phyloP scores from a whole-genome alignment of 495 filamentous ascomycete species.

The Penicillium roqueforti region DNA sequence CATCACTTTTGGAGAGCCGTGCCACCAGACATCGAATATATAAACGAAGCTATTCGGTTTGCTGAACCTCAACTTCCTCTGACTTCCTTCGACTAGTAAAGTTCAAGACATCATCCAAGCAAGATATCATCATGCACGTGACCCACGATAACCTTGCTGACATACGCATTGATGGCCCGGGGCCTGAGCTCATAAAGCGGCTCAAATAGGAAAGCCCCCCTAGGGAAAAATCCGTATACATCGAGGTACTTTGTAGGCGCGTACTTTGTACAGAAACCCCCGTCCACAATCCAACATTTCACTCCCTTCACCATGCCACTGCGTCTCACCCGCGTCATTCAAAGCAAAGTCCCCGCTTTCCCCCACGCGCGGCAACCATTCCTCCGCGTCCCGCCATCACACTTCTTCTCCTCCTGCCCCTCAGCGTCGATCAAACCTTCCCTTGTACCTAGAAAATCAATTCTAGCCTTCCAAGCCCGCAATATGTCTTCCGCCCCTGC shows the following conservation, averaged over 20 bases:
- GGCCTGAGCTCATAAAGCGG: not conserved
- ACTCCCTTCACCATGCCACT: not conserved
- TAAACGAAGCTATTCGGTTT: too few relatives aligned
- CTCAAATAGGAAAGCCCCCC: not conserved
- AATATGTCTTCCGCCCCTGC: conserved; percentile 35
- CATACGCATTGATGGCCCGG: not conserved
- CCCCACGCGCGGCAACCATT: conserved; percentile 22
- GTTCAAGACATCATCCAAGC: not conserved
- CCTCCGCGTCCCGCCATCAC: conserved; percentile 5
- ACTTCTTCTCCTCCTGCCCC: conserved; percentile 1
- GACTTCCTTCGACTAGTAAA: not conserved
- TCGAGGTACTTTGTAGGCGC: not conserved
- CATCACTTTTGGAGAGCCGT: too few relatives aligned
- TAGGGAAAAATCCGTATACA: not conserved
- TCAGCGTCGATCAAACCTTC: not conserved
- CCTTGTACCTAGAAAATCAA: not conserved
- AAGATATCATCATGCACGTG: not conserved
- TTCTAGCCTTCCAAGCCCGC: conserved; percentile 4
- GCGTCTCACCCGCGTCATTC: conserved; percentile 2
- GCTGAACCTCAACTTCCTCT: too few relatives aligned
- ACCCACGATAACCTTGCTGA: not conserved
- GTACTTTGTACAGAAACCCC: not conserved
- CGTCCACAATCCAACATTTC: not conserved
- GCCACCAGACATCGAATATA: too few relatives aligned
- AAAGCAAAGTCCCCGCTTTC: conserved; percentile 16